Conservation (phyloP, 2,329 filamentous ascomycete species). For the Elsinoe ampelina region DNA sequence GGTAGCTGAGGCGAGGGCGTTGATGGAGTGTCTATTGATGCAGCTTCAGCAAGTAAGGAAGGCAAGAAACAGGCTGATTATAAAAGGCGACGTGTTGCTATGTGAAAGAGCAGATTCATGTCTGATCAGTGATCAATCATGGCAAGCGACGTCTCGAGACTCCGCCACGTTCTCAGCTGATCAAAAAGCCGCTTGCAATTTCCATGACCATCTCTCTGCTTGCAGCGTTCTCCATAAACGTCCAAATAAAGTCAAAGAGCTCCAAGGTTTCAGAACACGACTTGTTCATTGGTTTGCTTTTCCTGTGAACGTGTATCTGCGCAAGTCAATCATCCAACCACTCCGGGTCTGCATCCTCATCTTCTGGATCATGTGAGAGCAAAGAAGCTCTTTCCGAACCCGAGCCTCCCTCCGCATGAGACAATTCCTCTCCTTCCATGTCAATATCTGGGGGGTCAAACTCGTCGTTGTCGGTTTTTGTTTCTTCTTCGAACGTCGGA, state of each 20-base stretch:
- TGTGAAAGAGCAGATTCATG: too few relatives aligned
- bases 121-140: too few relatives aligned
- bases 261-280: neutral
- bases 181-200: too few relatives aligned
- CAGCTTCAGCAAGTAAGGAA: too few relatives aligned
- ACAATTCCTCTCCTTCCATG: neutral
- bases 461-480: neutral
- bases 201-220: too few relatives aligned
- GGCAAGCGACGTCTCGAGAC: too few relatives aligned
- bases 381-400: constrained; percentile 40
- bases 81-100: too few relatives aligned
- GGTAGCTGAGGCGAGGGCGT: too few relatives aligned
- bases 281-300: neutral
- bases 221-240: neutral
- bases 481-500: neutral
- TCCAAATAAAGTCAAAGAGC: neutral
- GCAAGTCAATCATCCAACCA: constrained; percentile 42
- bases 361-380: constrained; percentile 53
- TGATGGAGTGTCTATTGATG: too few relatives aligned
- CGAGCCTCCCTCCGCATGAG: neutral
- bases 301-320: neutral
- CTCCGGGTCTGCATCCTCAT: constrained; percentile 56
- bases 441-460: neutral
- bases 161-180: too few relatives aligned
- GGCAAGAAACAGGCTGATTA: too few relatives aligned